These are phyloP conservation scores for Yarrowia bubula DNA, from an alignment of 805 yeast species.

Conservation along the genomic window DNA sequence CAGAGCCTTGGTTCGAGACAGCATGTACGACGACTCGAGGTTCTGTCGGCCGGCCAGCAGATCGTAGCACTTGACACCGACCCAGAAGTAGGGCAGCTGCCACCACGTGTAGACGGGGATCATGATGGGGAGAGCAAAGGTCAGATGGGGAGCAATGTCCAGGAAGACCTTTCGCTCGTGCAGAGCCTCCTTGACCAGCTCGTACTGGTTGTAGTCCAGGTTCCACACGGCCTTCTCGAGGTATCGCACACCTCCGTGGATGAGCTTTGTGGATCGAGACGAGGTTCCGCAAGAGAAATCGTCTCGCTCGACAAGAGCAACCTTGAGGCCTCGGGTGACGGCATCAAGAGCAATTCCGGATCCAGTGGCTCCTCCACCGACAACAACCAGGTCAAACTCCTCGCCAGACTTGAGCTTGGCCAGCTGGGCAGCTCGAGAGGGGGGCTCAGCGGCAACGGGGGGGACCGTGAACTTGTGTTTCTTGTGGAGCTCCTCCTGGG, in stretches of 20 bases:
- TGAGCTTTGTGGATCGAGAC: slow-evolving; percentile 91
- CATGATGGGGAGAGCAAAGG: slow-evolving; percentile 83
- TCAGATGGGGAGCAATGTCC: slow-evolving; percentile 88
- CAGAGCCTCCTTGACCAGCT: slow-evolving; percentile 83
- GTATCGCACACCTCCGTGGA: slow-evolving; percentile 96
- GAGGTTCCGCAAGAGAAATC: slow-evolving; percentile 94
- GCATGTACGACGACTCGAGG: slow-evolving; percentile 71
- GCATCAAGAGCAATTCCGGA: slow-evolving; percentile 93
- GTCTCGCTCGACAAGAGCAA: slow-evolving; percentile 77
- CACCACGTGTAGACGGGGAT: slow-evolving; percentile 95
- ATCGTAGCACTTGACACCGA: slow-evolving; percentile 89
- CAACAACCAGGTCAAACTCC: slow-evolving; percentile 74
- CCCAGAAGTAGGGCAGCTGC: slow-evolving; percentile 92
- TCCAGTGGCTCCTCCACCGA: slow-evolving; percentile 98
- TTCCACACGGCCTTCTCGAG: slow-evolving; percentile 93
- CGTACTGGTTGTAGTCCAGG: slow-evolving; percentile 83
- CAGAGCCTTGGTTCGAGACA: slow-evolving; percentile 62
- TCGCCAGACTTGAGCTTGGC: slow-evolving; percentile 39
- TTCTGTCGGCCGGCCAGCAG: slow-evolving; percentile 88
- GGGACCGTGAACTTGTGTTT: slow-evolving; percentile 6
- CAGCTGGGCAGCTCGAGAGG: slow-evolving; percentile 36
- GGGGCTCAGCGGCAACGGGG: slow-evolving; percentile 29
- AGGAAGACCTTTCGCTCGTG: slow-evolving; percentile 83
- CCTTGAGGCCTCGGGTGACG: slow-evolving; percentile 83
- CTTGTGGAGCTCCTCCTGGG: slow-evolving; percentile 26